phyloP scores from a whole-genome alignment of 441 rosid genomes.

The Bruguiera hainesii region DNA sequence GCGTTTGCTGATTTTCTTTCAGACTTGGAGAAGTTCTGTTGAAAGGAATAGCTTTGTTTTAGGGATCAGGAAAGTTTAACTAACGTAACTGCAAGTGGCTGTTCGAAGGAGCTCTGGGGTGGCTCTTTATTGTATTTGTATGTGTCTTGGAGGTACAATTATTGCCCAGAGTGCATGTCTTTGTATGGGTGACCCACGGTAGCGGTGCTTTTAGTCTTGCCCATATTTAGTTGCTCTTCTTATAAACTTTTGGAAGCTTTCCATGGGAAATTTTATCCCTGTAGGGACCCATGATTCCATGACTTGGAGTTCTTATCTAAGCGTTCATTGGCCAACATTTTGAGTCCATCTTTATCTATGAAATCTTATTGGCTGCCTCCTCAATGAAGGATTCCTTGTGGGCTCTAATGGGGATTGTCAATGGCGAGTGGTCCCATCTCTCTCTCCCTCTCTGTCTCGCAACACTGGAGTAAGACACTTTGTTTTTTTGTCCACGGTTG shows the following conservation, averaged over 20 bases:
- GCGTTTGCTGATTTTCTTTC: constrained; percentile 40
- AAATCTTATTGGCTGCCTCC: constrained; percentile 39
- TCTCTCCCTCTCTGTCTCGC: not conserved
- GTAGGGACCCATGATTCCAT: constrained; percentile 34
- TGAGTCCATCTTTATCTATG: constrained; percentile 32
- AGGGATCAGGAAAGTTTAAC: not conserved
- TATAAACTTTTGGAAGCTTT: constrained; percentile 22
- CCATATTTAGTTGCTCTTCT: not conserved
- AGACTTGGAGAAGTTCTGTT: constrained; percentile 22
- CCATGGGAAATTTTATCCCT: not conserved
- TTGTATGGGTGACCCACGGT: constrained; percentile 14
- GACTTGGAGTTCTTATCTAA: constrained; percentile 29
- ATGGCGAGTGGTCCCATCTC: not conserved
- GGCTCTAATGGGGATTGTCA: constrained; percentile 17
- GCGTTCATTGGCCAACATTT: constrained; percentile 38
- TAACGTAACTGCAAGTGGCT: constrained; percentile 10
- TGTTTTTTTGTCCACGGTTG: constrained; percentile 13
- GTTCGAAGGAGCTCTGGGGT: constrained; percentile 16
- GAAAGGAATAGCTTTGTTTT: not conserved
- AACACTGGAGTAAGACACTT: constrained; percentile 20
- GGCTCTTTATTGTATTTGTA: constrained; percentile 1
- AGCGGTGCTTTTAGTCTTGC: constrained; percentile 9
- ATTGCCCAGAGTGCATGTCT: constrained; percentile 13
- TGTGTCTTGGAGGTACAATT: constrained; percentile 20
- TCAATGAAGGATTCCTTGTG: constrained; percentile 37